Base-by-base conservation (phyloP, 768 basidiomycete genomes). In the Amanita thiersii region DNA sequence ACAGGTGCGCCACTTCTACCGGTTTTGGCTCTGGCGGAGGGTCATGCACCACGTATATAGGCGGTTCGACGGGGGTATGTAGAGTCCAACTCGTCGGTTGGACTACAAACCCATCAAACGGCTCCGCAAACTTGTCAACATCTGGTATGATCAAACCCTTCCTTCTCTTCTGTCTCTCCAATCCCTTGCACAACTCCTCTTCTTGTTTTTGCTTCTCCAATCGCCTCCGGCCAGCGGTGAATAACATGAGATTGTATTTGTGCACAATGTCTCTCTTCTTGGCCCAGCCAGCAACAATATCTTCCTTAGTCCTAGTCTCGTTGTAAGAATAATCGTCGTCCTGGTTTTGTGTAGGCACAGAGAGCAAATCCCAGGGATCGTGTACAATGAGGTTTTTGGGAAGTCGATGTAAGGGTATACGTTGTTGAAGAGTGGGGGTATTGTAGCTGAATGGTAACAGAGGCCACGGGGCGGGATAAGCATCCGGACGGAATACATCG, bases 1-100 rank as follows among this genome's bases (percentile, higher is more conserved):
- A 72, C 12, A 79, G 57, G 50, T 79, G 73, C 1, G 67, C 70
- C 39, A 66, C 70, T 17, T 55, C 56, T 5, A 54, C 32, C 11
- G 53, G 21, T 26, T 53, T 38, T 17, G 24, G 47, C 3, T 44
- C 47, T 0, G 57, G 54, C 14, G 45, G 53, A 21, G 58, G 56
- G n/a, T 56, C 57, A 31, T 56, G 53, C 0, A 57, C 37, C 8
- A 64, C 53, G 29, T 51, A 65, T 25, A 64, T 37, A 26, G 41
- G 52, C 2, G 56, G 54, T n/a, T 46, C 41, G 33, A 41, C 39
- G 12, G 47, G 52, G 4, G 52, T 51, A n/a, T n/a, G n/a, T 1
- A 14, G 18, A 12, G 33, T 37, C 5, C 33, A 35, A 3, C 24
- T 30, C 3, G 44, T 38, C 2, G 47, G 45, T 19, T 33, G 38